Conservation (phyloP, 257 asterid genomes). For the Knoxia roxburghii region DNA sequence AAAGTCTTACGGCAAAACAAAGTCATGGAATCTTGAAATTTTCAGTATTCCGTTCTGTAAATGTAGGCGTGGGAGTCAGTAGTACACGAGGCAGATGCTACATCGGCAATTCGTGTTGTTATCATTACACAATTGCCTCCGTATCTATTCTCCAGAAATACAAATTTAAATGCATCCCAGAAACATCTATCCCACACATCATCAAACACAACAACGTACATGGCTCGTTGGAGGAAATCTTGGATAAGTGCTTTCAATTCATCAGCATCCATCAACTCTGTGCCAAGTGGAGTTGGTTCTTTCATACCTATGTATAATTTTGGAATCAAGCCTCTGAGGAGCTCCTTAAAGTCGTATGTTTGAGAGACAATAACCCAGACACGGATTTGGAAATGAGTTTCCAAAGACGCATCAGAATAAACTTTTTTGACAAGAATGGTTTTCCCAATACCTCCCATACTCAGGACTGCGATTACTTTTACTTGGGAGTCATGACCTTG, state of each 20-base stretch:
- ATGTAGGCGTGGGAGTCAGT: not conserved
- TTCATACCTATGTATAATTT: not conserved
- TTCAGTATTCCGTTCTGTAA: not conserved
- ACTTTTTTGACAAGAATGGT: not conserved
- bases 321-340: not conserved
- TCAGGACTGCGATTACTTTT: not conserved
- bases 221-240: not conserved
- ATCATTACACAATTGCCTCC: not conserved
- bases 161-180: conserved; percentile 2
- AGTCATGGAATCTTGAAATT: not conserved
- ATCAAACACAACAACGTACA: not conserved
- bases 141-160: not conserved
- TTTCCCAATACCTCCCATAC: conserved; percentile 4
- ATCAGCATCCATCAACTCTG: not conserved
- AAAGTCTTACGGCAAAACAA: not conserved
- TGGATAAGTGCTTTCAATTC: not conserved
- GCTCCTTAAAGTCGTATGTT: not conserved
- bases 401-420: not conserved
- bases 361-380: not conserved
- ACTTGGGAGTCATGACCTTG: not conserved
- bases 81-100: not conserved
- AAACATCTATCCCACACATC: not conserved
- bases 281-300: not conserved
- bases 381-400: not conserved
- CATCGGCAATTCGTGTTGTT: not conserved